Conservation (phyloP, 257 asterid genomes). For the Osmanthus fragrans region DNA sequence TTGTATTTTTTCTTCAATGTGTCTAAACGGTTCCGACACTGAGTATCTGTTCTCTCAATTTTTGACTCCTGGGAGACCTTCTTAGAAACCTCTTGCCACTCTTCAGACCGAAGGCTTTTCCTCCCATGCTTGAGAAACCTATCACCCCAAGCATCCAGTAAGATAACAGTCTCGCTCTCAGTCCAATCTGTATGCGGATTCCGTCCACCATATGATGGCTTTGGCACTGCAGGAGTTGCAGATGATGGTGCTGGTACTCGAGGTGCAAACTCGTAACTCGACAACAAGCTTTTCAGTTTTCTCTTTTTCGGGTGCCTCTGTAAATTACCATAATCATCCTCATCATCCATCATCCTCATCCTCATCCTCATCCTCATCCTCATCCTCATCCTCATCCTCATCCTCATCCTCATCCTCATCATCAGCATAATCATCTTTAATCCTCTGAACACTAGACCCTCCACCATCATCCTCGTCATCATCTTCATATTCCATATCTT, state of each 20-base stretch:
- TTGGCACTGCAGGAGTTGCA: constrained; percentile 34
- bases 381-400: constrained; percentile 44
- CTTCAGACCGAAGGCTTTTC: constrained; percentile 88
- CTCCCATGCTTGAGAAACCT: constrained; percentile 81
- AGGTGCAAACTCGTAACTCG: constrained; percentile 58
- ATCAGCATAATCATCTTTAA: constrained; percentile 36
- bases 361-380: constrained; percentile 31
- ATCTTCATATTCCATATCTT: constrained; percentile 23
- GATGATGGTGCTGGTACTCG: constrained; percentile 54
- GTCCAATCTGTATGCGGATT: constrained; percentile 91
- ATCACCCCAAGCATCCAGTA: constrained; percentile 87
- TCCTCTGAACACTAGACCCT: constrained; percentile 41
- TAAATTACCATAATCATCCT: constrained; percentile 43
- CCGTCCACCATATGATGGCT: constrained; percentile 67
- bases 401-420: constrained; percentile 34
- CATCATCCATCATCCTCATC: constrained; percentile 33
- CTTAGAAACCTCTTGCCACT: constrained; percentile 93
- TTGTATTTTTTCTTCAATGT: constrained; percentile 92
- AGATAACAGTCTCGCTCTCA: constrained; percentile 68
- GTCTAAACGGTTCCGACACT: constrained; percentile 87
- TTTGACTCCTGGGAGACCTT: constrained; percentile 70
- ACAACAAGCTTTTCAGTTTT: constrained; percentile 51
- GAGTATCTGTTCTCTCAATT: constrained; percentile 79
- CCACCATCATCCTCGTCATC: constrained; percentile 35
- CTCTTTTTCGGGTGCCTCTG: constrained; percentile 47